A percentile compares a stretch with the other conserved stretches of the same genome.
Evolutionary conservation across 768 basidiomycete species (phyloP).

Genomic region (Suillus subaureus): DNA sequence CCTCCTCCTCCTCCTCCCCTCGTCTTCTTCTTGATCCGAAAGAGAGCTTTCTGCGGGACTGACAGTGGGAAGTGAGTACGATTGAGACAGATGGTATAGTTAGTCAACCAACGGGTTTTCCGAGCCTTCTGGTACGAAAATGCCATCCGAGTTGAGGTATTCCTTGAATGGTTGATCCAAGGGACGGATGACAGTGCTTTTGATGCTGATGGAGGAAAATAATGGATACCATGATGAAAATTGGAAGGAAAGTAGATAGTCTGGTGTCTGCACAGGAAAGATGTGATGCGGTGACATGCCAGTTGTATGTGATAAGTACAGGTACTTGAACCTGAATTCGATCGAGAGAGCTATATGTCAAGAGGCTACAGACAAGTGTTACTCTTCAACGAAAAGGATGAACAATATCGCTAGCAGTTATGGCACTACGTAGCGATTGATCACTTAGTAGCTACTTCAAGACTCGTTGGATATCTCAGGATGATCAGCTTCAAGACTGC

Average conservation of each 20-base stretch:
- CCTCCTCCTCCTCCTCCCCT: no score
- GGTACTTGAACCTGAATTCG: no score
- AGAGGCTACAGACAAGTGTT: no score
- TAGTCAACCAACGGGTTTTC: constrained; percentile 64
- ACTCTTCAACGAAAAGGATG: no score
- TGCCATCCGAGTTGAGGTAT: constrained; percentile 73
- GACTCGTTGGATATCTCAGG: no score
- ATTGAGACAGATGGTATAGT: no score
- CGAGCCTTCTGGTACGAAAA: constrained; percentile 77
- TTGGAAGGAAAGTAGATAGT: constrained; percentile 71
- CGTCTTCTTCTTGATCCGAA: constrained; percentile 66
- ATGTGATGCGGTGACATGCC: constrained; percentile 2
- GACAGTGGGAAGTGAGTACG: constrained; percentile 1
- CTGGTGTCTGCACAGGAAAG: constrained; percentile 55
- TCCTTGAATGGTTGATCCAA: constrained; percentile 61
- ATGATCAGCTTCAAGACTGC: no score
- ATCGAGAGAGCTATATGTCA: no score
- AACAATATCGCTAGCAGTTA: no score
- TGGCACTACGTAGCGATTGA: no score
- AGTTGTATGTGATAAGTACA: no score
- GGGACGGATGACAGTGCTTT: constrained; percentile 74
- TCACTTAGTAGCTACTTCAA: no score
- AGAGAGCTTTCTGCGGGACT: constrained; percentile 59
- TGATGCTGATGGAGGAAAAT: constrained; percentile 64
- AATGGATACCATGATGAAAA: constrained; percentile 85